Conservation (phyloP, 257 asterid genomes). For the Gardenia jasminoides region DNA sequence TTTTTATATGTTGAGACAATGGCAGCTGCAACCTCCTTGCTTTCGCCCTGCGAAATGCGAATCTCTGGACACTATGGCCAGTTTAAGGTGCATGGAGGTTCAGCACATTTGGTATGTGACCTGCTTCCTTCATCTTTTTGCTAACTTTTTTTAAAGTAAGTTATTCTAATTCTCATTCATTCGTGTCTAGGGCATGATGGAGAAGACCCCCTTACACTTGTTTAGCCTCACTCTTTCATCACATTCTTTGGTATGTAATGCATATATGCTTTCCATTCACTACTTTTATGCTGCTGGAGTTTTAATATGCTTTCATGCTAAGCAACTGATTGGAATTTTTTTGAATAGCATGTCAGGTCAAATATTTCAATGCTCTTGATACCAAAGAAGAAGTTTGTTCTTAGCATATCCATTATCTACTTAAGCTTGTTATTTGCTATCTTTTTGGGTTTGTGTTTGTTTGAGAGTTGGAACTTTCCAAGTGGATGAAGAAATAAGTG, state of each 20-base stretch:
- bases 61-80: conserved; percentile 25
- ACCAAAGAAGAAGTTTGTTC: neutral
- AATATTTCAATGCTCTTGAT: no score
- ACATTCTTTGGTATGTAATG: conserved; percentile 25
- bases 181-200: conserved; percentile 28
- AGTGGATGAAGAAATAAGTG: neutral
- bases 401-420: neutral
- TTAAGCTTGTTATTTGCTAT: neutral
- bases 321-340: neutral
- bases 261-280: neutral
- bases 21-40: conserved; percentile 41
- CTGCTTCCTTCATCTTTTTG: neutral
- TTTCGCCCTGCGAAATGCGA: conserved; percentile 25
- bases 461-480: conserved; percentile 7
- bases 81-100: conserved; percentile 28
- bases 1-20: conserved; percentile 23
- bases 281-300: neutral
- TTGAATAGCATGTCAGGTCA: neutral
- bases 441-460: neutral
- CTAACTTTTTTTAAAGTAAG: neutral
- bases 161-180: neutral
- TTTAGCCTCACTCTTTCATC: conserved; percentile 24
- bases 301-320: neutral
- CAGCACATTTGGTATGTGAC: neutral
- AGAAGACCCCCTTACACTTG: conserved; percentile 23